These are phyloP conservation scores for Heliophila coronopifolia DNA, from an alignment of 441 rosid genomes.

Conservation along the genomic window DNA sequence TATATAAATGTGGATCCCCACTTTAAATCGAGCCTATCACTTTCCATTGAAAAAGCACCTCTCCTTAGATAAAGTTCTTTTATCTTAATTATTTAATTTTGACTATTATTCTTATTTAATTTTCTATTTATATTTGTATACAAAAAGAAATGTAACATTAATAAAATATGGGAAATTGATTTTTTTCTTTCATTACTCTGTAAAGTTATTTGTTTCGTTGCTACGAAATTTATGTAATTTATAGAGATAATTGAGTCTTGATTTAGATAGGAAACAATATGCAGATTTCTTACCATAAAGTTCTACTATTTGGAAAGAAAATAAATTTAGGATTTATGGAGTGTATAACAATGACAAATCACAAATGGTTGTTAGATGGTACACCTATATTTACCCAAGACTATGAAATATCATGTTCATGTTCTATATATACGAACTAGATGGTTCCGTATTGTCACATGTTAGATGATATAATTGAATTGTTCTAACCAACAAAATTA, in stretches of 20 bases:
- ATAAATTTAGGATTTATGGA: no score
- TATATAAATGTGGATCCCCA: slow-evolving; percentile 29
- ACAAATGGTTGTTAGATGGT: background rate
- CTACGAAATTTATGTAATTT: no score
- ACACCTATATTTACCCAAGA: background rate
- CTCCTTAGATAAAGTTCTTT: slow-evolving; percentile 13
- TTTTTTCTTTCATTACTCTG: background rate
- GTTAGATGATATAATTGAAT: no score
- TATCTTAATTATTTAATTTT: slow-evolving; percentile 19
- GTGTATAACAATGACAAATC: background rate
- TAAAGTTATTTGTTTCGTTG: no score
- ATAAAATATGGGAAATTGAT: background rate
- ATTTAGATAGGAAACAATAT: background rate
- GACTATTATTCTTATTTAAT: background rate
- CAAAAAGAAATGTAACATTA: background rate
- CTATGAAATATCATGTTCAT: background rate
- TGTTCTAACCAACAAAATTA: no score
- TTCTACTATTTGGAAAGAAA: background rate
- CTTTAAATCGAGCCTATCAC: slow-evolving; percentile 29
- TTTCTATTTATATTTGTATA: background rate
- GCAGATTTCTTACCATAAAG: background rate
- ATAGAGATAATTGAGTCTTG: no score
- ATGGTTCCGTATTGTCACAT: no score
- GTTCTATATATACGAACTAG: background rate
- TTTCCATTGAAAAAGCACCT: slow-evolving; percentile 19